phyloP scores from a whole-genome alignment of 495 filamentous ascomycete species.

The Neurospora sp. region DNA sequence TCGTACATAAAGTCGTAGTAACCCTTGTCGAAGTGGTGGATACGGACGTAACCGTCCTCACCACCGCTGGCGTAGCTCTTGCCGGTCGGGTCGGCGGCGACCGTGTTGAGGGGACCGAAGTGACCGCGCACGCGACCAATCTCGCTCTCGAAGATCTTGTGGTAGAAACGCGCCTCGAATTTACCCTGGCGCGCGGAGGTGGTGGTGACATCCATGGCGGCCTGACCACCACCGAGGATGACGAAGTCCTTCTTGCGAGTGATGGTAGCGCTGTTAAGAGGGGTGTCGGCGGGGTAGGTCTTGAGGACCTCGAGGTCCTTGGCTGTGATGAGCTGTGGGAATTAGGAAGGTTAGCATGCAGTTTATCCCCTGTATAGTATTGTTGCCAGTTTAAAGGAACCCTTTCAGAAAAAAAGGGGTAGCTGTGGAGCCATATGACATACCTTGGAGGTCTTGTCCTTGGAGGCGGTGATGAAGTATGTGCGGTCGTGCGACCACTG shows the following conservation, averaged over 20 bases:
- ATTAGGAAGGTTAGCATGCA: conserved; percentile 2
- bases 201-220: conserved; percentile 98
- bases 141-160: conserved; percentile 98
- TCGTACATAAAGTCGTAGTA: conserved; percentile 99
- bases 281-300: conserved; percentile 87
- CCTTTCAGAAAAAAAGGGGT: not conserved
- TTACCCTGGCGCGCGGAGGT: conserved; percentile 90
- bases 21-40: conserved; percentile 95
- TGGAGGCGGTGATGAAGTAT: conserved; percentile 94
- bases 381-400: not conserved
- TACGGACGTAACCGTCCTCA: conserved; percentile 97
- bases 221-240: conserved; percentile 94
- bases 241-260: conserved; percentile 94
- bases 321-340: conserved; percentile 60
- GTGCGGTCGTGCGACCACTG: conserved; percentile 91
- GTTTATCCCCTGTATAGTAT: not conserved
- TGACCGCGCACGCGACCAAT: conserved; percentile 93
- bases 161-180: conserved; percentile 98
- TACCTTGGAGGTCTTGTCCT: conserved; percentile 95
- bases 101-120: conserved; percentile 77
- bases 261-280: conserved; percentile 87
- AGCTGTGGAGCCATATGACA: conserved; percentile 1
- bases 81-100: conserved; percentile 83
- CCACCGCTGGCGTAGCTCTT: conserved; percentile 87
- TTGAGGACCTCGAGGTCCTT: conserved; percentile 84